Evolutionary conservation across 1,139 yeast genomes (phyloP), one percentile per base, ranked within the genome.

Genomic region (Sugiyamaella japonica): DNA sequence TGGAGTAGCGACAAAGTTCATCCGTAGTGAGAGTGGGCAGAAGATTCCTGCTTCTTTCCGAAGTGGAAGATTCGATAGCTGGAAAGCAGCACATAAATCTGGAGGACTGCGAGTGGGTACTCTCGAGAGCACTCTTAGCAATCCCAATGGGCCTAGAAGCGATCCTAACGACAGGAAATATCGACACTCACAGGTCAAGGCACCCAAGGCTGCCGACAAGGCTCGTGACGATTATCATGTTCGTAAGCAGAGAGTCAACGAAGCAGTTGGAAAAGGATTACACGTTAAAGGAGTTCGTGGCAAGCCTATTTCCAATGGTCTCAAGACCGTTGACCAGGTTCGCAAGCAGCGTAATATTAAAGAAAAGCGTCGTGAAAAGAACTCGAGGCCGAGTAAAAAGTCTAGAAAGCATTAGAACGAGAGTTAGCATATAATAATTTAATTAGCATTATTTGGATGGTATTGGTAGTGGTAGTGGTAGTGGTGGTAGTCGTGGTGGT

Each of bases 11-110:
- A 64, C 64, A 48, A 91, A 89, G 73, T 93, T 79, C 70, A 93
- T 95, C 65, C 86, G 90, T 61, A 96, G 98, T 61, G 99, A 95
- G 70, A 85, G 89, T 70, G 99, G 99, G 7, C 91, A 88, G 65
- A 83, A 82, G 70, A 84, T 95, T 55, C 97, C 99, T 3, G 99
- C 99, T 1, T 80, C 95, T 17, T 90, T 85, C 73, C 80, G 89
- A 66, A 85, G 96, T 3, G 99, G 99, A 53, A 84, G 90, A 64
- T 93, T 82, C 67, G 97, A 90, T 56, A 86, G 85, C 51, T 93
- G 98, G 99, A 86, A 85, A 67, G 80, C 84, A 62, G 82, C 83
- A 44, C 82, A 90, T 70, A 85, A 83, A 64, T 77, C 82, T 41
- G 63, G 70, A 16, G 66, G 64, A 23, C 65, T 78, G 59, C 80